Evolutionary conservation across 108 stramenopile species (phyloP).

Genomic region (Cyclotella atomus): DNA sequence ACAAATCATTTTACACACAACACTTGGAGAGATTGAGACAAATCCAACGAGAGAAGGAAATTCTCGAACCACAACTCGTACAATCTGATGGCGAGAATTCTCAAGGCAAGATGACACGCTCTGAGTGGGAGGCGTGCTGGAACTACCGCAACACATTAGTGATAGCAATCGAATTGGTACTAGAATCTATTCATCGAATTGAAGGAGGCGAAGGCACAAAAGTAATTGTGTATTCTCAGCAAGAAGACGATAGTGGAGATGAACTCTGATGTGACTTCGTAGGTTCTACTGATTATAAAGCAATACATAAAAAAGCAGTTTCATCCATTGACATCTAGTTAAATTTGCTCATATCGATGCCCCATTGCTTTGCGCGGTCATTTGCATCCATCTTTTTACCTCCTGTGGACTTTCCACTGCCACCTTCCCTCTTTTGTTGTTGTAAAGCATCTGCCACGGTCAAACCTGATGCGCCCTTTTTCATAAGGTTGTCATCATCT

Average conservation of each 20-base stretch:
- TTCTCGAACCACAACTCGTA: background rate
- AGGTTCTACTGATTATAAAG: background rate
- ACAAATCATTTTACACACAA: background rate
- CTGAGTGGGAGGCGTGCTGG: slow-evolving; percentile 10
- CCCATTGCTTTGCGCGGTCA: slow-evolving; percentile 61
- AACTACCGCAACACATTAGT: slow-evolving; percentile 2
- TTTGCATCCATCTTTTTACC: slow-evolving; percentile 41
- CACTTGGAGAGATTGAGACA: slow-evolving; percentile 5
- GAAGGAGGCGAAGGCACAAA: background rate
- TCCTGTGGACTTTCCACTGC: slow-evolving; percentile 19
- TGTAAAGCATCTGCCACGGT: slow-evolving; percentile 58
- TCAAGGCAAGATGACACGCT: background rate
- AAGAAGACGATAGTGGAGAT: background rate
- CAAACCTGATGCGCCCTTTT: slow-evolving; percentile 48
- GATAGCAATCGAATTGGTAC: background rate
- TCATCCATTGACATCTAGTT: slow-evolving; percentile 5
- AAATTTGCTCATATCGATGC: slow-evolving; percentile 66
- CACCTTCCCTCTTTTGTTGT: slow-evolving; percentile 36
- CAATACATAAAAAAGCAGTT: background rate
- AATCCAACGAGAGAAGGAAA: background rate
- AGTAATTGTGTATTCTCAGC: background rate
- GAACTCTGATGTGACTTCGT: background rate
- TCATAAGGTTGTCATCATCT: slow-evolving; percentile 61
- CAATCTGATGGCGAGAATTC: background rate
- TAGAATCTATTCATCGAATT: background rate